Percentiles rank a stretch among this genome's conserved stretches.
Evolutionary conservation across 2,329 filamentous ascomycete genomes (phyloP).

Genomic region (Colletotrichum sp.): DNA sequence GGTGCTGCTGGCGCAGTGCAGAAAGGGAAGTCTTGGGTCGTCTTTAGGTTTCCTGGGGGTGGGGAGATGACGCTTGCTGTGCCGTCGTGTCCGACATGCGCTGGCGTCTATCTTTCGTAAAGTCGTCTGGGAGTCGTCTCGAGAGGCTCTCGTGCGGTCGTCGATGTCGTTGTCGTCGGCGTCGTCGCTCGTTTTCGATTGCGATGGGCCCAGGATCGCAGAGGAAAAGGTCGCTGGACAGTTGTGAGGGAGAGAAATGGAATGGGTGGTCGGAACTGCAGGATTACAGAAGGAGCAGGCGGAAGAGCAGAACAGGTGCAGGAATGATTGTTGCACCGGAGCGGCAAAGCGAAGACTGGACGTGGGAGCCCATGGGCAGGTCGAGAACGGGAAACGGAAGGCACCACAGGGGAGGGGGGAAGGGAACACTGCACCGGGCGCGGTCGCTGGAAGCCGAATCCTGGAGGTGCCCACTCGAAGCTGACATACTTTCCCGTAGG

Average conservation of each 20-base stretch:
- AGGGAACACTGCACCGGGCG: neutral
- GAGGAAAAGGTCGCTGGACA: neutral
- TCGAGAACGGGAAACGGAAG: neutral
- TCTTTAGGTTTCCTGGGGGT: constrained; percentile 6
- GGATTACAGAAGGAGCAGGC: neutral
- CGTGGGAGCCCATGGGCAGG: neutral
- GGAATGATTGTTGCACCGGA: neutral
- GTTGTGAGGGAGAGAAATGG: neutral
- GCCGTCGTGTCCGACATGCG: constrained; percentile 1
- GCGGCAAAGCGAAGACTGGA: neutral
- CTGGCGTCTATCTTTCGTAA: neutral
- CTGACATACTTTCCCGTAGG: constrained; percentile 8
- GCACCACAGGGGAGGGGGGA: neutral
- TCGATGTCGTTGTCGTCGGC: neutral
- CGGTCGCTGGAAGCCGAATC: neutral
- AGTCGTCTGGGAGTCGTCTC: neutral
- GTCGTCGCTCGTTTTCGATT: neutral
- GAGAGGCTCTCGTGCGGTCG: neutral
- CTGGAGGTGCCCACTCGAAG: neutral
- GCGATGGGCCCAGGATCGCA: constrained; percentile 1
- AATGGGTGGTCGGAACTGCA: neutral
- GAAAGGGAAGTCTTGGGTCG: neutral
- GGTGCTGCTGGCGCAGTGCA: neutral
- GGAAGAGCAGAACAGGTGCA: neutral
- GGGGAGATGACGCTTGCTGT: constrained; percentile 12